phyloP scores from a whole-genome alignment of 192 early-diverging fungal species.

The Coemansia sp. region DNA sequence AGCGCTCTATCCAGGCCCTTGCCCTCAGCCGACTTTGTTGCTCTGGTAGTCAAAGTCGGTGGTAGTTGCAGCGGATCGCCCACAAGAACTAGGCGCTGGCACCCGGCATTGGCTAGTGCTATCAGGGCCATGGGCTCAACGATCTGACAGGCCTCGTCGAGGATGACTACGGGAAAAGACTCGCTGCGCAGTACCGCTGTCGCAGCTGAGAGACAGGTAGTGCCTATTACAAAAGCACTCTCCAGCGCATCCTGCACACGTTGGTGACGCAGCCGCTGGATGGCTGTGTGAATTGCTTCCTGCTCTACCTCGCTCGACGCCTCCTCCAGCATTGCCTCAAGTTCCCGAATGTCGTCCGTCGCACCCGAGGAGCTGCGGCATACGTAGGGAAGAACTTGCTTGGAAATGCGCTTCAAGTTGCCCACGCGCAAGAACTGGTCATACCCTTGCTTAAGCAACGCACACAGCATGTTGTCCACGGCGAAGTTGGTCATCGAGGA shows the following conservation, averaged over 20 bases:
- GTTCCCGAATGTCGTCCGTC: conserved; percentile 72
- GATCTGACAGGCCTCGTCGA: conserved; percentile 89
- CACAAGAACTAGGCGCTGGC: conserved; percentile 70
- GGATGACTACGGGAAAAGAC: conserved; percentile 69
- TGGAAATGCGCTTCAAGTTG: conserved; percentile 70
- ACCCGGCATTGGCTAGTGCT: conserved; percentile 67
- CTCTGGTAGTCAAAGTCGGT: conserved; percentile 71
- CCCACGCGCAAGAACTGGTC: conserved; percentile 72
- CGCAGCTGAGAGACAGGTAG: conserved; percentile 79
- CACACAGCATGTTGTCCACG: conserved; percentile 72
- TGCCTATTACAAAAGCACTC: conserved; percentile 63
- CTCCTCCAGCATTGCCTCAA: conserved; percentile 71
- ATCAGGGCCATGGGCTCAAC: conserved; percentile 88
- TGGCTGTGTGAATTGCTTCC: conserved; percentile 34
- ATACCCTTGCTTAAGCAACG: conserved; percentile 65
- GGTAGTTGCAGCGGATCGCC: conserved; percentile 90
- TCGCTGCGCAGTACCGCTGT: conserved; percentile 69
- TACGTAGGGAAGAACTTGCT: conserved; percentile 68
- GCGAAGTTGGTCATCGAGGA: conserved; percentile 80
- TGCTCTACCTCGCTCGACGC: conserved; percentile 58
- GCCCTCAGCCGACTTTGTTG: conserved; percentile 58
- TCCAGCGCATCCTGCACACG: conserved; percentile 29
- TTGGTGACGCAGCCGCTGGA: conserved; percentile 56
- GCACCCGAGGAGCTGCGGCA: conserved; percentile 39
- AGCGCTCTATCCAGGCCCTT: conserved; percentile 74